Evolutionary conservation across 768 basidiomycete species (phyloP), one percentile per base, ranked within the genome.

Genomic region (Tylopilus vinaceipallidus): DNA sequence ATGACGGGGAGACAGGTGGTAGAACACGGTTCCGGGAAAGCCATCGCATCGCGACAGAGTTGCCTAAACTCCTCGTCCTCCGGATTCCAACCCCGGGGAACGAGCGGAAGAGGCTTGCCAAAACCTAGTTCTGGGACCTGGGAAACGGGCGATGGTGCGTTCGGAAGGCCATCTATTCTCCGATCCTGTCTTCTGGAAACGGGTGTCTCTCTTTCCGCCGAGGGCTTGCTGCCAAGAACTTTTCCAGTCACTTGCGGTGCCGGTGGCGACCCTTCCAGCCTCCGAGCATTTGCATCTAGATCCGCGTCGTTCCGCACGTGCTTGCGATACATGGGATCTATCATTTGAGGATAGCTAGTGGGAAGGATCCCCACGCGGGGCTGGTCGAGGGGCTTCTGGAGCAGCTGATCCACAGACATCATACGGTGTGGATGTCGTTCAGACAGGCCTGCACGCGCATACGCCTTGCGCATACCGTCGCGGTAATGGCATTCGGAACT

Each of bases 401-500:
- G 52, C 8, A 57, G 23, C 2, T 61, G 46, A 2, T 36, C 35
- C 11, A 19, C 35, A 3, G 61, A 62, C 41, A 48, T 38, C 39
- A 51, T 53, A 9, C 57, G 51, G n/a, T 30, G 53, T 1, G 48
- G 56, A 6, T 35, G 30, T 20, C 16, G 48, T 10, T 47, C 44
- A 9, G 44, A 29, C 3, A 39, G 34, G 3, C 47, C 47, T 0
- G 54, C 55, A 22, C 8, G 50, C 24, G 36, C 13, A 26, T 55
- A 49, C 26, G 61, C 67, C 1, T n/a, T 35, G 10, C 49, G 59
- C 14, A 62, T 47, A 23, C 52, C 50, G 0, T 53, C 43, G 30
- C 66, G 67, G 42, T 67, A 67, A 24, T 67, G 67, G 34, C 53
- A 58, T 17, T 61, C 34, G 5, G 52, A 43, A 13, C 45, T 47